These are phyloP conservation scores for Taphrina populina DNA, from an alignment of 1,139 yeast species.

Conservation along the genomic window DNA sequence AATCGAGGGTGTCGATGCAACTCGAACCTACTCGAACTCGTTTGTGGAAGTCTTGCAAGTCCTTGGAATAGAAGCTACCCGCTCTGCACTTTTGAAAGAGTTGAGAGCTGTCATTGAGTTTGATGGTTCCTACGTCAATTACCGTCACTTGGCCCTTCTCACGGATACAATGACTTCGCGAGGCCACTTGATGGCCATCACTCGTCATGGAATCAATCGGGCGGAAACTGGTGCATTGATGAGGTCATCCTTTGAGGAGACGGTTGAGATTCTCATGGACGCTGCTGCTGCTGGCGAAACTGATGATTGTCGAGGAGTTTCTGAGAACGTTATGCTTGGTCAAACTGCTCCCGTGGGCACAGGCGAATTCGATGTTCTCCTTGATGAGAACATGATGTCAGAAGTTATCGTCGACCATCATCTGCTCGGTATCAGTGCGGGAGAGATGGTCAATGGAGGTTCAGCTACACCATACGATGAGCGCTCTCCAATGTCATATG, in stretches of 20 bases:
- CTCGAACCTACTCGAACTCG: constrained; percentile 89
- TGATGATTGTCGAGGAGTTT: constrained; percentile 97
- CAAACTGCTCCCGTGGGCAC: constrained; percentile 99
- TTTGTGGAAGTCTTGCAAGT: constrained; percentile 94
- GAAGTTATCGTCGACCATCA: constrained; percentile 57
- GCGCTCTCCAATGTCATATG: constrained; percentile 71
- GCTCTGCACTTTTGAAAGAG: constrained; percentile 89
- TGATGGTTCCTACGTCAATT: constrained; percentile 98
- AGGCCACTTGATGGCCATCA: constrained; percentile 97
- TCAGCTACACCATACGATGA: constrained; percentile 92
- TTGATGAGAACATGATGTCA: constrained; percentile 84
- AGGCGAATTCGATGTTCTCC: constrained; percentile 94
- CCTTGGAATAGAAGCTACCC: constrained; percentile 97
- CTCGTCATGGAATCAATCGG: constrained; percentile 99
- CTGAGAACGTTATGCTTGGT: constrained; percentile 95
- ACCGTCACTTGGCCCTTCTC: constrained; percentile 94
- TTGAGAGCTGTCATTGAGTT: constrained; percentile 96
- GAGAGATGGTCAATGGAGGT: constrained; percentile 64
- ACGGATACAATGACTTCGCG: constrained; percentile 99
- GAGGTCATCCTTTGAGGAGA: constrained; percentile 99
- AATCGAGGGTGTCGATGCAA: constrained; percentile 89
- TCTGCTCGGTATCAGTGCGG: constrained; percentile 46
- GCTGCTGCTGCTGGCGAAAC: constrained; percentile 98
- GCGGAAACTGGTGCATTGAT: constrained; percentile 98
- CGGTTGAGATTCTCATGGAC: constrained; percentile 93